phyloP scores from a whole-genome alignment of 1,284 basidiomycete genomes.

The Ustilago cynodontis region DNA sequence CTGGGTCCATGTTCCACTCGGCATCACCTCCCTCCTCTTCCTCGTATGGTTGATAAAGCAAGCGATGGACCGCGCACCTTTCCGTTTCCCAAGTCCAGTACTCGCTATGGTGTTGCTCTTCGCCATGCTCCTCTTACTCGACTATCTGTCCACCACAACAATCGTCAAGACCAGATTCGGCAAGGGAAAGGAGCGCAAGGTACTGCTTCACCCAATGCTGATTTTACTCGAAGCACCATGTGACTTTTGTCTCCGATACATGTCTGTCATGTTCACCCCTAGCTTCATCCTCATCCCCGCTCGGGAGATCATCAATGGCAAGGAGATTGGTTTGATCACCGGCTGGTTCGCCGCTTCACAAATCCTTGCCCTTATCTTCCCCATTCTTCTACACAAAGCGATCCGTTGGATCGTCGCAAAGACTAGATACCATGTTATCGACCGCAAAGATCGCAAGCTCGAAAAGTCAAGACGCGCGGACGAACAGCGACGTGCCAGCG shows the following conservation, averaged over 20 bases:
- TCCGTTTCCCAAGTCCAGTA: slow-evolving; percentile 59
- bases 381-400: slow-evolving; percentile 40
- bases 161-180: not conserved
- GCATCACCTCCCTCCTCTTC: slow-evolving; percentile 47
- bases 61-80: slow-evolving; percentile 53
- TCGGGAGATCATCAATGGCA: slow-evolving; percentile 54
- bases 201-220: slow-evolving; percentile 20
- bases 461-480: not conserved
- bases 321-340: slow-evolving; percentile 58
- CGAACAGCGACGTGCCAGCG: slow-evolving; percentile 19
- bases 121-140: slow-evolving; percentile 44
- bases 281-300: slow-evolving; percentile 63
- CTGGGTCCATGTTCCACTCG: slow-evolving; percentile 61
- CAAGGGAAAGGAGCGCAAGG: slow-evolving; percentile 3
- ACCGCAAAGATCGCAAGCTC: not conserved
- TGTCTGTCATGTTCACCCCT: slow-evolving; percentile 64
- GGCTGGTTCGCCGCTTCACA: slow-evolving; percentile 60
- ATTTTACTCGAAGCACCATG: slow-evolving; percentile 56
- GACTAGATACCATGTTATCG: not conserved
- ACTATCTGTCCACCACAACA: slow-evolving; percentile 34
- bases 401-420: slow-evolving; percentile 8
- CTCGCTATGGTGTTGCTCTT: slow-evolving; percentile 56
- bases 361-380: slow-evolving; percentile 51
- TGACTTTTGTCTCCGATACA: slow-evolving; percentile 62
- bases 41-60: slow-evolving; percentile 53